Percentiles rank a stretch among this genome's conserved stretches.
Conservation (phyloP, 805 yeast genomes). For the Saccharomyces kudriavzevii region DNA sequence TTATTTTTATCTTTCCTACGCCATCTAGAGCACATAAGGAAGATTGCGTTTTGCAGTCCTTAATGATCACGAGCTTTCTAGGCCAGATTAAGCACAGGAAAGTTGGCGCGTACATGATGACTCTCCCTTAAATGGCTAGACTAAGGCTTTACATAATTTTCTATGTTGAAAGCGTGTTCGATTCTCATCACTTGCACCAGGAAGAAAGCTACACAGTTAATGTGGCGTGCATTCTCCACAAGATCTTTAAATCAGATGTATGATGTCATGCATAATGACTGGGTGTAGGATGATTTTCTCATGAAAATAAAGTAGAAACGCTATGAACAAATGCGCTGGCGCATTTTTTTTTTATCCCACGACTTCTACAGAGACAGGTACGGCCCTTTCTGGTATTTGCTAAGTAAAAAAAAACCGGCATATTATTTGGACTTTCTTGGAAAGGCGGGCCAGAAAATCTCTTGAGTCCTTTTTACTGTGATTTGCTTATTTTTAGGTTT, state of each 20-base stretch:
- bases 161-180: not conserved
- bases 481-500: not conserved
- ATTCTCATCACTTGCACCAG: not conserved
- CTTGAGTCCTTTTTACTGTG: not conserved
- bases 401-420: not conserved
- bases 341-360: not conserved
- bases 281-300: not conserved
- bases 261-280: not conserved
- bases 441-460: not conserved
- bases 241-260: not conserved
- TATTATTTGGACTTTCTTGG: not conserved
- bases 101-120: not conserved
- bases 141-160: not conserved
- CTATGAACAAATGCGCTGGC: not conserved
- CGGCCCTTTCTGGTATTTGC: not conserved
- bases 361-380: not conserved
- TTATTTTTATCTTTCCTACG: not conserved
- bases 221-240: not conserved
- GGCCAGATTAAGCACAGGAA: not conserved
- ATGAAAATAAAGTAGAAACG: not conserved
- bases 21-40: not conserved
- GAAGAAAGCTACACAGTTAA: not conserved
- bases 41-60: not conserved
- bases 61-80: not conserved
- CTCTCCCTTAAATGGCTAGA: not conserved